These are phyloP conservation scores for Haplosporangium sp. DNA, from an alignment of 371 early-diverging fungal species.

Conservation along the genomic window DNA sequence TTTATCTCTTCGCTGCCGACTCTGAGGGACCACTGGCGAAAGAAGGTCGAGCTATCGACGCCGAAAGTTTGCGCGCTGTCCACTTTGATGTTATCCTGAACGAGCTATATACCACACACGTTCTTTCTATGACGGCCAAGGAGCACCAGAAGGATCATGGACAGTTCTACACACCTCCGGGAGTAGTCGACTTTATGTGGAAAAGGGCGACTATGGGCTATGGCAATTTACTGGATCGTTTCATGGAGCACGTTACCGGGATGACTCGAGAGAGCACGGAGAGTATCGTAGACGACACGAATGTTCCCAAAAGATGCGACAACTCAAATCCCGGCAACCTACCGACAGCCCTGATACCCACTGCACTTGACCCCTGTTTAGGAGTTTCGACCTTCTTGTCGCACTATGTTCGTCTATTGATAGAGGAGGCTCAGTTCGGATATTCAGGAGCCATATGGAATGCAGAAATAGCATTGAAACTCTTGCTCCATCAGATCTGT, in stretches of 20 bases:
- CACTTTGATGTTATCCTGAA: conserved; percentile 48
- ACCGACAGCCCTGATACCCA: conserved; percentile 43
- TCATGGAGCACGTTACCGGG: too few species aligned
- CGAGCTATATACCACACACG: conserved; percentile 63
- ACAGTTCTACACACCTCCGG: conserved; percentile 74
- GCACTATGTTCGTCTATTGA: conserved; percentile 60
- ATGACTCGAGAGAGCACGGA: too few species aligned
- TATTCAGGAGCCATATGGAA: conserved; percentile 56
- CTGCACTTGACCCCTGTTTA: conserved; percentile 71
- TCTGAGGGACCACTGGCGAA: conserved; percentile 14
- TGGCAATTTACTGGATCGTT: conserved; percentile 20
- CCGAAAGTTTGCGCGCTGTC: not conserved
- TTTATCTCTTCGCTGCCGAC: conserved; percentile 22
- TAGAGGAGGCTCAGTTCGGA: conserved; percentile 40
- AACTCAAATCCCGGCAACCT: not conserved
- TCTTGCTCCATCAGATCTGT: conserved; percentile 54
- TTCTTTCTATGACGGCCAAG: conserved; percentile 62
- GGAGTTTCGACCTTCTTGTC: conserved; percentile 73
- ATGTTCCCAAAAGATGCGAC: not conserved
- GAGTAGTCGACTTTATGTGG: conserved; percentile 75
- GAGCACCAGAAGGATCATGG: conserved; percentile 76
- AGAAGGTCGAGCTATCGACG: conserved; percentile 10
- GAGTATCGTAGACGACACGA: too few species aligned
- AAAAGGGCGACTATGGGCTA: conserved; percentile 28
- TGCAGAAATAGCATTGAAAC: conserved; percentile 35